Evolutionary conservation across 495 filamentous ascomycete genomes (phyloP), one percentile per base, ranked within the genome.

Genomic region (Aspergillus carlsbadensis): DNA sequence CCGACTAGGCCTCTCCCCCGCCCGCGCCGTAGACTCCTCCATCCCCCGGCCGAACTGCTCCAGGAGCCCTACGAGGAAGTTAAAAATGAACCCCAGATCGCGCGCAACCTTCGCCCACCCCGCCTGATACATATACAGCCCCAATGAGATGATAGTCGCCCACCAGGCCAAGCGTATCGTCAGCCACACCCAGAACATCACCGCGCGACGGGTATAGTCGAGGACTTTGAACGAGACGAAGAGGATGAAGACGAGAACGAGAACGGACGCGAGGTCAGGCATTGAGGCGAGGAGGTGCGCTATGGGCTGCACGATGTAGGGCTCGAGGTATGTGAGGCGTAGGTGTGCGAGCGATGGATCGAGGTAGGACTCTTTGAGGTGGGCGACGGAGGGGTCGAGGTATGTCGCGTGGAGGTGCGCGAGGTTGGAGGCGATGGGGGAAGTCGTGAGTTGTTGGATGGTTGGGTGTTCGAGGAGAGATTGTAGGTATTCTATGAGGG

Each of bases 111-210:
- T 77, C 66, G 85, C 88, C 53, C 84, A 46, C 0, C 90, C 91
- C 11, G 84, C 70, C 52, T 77, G 77, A 68, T 81, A 92, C 11
- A 90, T 74, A 54, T 81, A 81, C 34, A 78, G 69, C 0, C 70
- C 78, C 1, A 82, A 3, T 0, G 72, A 71, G 15, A 76, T 69
- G 11, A 91, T 29, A 2, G 65, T 58, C 0, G 71, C 78, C 81
- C 83, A 94, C 44, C 89, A 81, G 0, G 80, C 54, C 40, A 90
- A 15, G 26, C 78, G 66, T 52, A 87, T 63, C 6, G 73, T 77
- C 43, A 93, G 63, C 37, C 74, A 65, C n/a, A 89, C 78, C 84
- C 89, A 91, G 68, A 82, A 93, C 65, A 91, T 75, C 50, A 95
- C 71, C 2, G 89, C 69, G 34, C 87, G 79, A 44, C 82, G 82